phyloP scores from a whole-genome alignment of 495 filamentous ascomycete species.

The Rostrohypoxylon terebratum region DNA sequence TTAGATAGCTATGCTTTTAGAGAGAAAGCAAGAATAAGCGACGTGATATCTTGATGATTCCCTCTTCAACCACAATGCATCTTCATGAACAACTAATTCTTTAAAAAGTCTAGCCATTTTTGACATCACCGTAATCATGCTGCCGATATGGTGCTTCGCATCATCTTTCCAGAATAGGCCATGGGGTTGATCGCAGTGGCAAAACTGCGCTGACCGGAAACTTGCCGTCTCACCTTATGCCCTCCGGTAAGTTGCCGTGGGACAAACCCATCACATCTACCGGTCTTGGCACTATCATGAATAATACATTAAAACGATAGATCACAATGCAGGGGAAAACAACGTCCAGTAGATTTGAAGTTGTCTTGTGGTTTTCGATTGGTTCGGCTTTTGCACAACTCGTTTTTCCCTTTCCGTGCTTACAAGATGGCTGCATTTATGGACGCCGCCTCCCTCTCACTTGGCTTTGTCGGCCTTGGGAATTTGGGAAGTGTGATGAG shows the following conservation, averaged over 20 bases:
- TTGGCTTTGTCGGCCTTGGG: constrained; percentile 25
- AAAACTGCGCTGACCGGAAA: not conserved
- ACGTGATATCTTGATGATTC: not conserved
- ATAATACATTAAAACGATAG: constrained; percentile 3
- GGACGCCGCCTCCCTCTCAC: not conserved
- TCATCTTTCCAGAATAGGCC: not conserved
- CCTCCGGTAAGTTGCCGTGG: not conserved
- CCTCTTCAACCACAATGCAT: not conserved
- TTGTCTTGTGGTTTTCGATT: not conserved
- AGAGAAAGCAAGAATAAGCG: not conserved
- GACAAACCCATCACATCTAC: not conserved
- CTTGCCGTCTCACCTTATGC: not conserved
- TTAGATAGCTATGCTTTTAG: not conserved
- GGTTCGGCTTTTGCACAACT: not conserved
- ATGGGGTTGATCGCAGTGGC: not conserved
- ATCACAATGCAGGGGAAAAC: not conserved
- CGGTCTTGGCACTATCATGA: not conserved
- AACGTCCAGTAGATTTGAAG: not conserved
- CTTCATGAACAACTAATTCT: not conserved
- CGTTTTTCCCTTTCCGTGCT: not conserved
- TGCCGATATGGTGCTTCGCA: not conserved
- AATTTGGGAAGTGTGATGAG: constrained; percentile 28
- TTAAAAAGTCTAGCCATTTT: not conserved
- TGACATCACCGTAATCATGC: not conserved
- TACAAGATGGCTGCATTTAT: not conserved